Base-by-base conservation (phyloP, 2,329 filamentous ascomycete species). In the Fusarium verrucosum region DNA sequence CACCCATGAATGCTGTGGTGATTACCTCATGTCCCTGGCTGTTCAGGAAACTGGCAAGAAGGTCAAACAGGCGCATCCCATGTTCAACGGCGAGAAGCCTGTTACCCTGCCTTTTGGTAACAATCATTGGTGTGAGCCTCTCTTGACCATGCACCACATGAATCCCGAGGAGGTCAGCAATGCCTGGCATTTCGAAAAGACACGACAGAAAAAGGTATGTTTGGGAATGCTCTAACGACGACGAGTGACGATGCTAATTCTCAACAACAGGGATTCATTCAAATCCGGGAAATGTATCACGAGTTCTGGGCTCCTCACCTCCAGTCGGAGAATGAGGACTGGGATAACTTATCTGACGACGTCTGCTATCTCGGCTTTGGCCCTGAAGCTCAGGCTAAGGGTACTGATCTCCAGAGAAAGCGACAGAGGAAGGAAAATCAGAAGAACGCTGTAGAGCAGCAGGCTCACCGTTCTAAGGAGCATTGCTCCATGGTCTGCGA, bases 141-240 rank as follows among this genome's bases (percentile, higher is more conserved):
- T 85, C n/a, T 70, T 86, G 36, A 85, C 83, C 5, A 84, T 86
- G 82, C 83, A 85, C 65, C 82, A 85, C 66, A 79, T 86, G 72
- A 79, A 80, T 42, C 76, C 82, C 10, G 79, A 83, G 64, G 83
- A 86, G 68, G 78, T 85, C 41, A 82, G 78, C 62, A 74, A 69
- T 37, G 77, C 85, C 30, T 86, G 83, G 82, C 78, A 83, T 51
- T 85, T 80, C 55, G 84, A 86, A 68, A 79, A 84, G 70, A 81
- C 78, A 5, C 76, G 81, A 28, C 78, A 77, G 65, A 76, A 76
- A 26, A 72, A 76, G 68, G 79, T 81, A 71, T 69, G 78, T 74
- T 32, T 26, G 9, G 11, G 3, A 17, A n/a, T 14, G 16, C 10
- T 22, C 10, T 17, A 19, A 19, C 13, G 13, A n/a, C 6, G 8